A percentile compares a stretch with the other conserved stretches of the same genome.
These are phyloP conservation scores for Barnettozyma wickerhamii DNA, from an alignment of 805 yeast genomes.

Conservation along the genomic window DNA sequence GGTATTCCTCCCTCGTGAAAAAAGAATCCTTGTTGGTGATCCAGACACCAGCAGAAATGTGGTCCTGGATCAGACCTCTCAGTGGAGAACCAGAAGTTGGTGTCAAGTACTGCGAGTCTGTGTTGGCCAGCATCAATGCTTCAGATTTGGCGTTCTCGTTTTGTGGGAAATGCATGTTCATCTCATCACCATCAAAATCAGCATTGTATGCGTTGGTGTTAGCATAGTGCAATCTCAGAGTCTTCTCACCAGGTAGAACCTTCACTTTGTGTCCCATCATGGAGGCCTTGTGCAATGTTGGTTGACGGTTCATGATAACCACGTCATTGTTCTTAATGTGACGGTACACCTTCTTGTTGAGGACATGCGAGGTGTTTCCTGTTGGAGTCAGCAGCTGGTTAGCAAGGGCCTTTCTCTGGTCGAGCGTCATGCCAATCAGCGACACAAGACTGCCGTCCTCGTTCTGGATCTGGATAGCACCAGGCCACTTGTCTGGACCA, in stretches of 20 bases:
- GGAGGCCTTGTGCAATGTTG: constrained; percentile 97
- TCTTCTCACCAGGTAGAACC: constrained; percentile 96
- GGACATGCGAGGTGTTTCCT: constrained; percentile 45
- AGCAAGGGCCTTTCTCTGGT: constrained; percentile 93
- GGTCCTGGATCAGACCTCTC: constrained; percentile 98
- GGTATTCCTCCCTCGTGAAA: constrained; percentile 87
- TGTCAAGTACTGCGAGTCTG: constrained; percentile 95
- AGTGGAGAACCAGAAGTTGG: constrained; percentile 98
- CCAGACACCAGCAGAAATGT: constrained; percentile 99
- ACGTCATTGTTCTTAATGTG: constrained; percentile 94
- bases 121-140: constrained; percentile 90
- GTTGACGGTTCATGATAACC: constrained; percentile 98
- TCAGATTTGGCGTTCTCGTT: constrained; percentile 96
- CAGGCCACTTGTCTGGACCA: constrained; percentile 99
- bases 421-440: constrained; percentile 82
- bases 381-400: constrained; percentile 91
- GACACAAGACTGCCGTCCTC: constrained; percentile 88
- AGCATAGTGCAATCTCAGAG: constrained; percentile 94
- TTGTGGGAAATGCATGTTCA: constrained; percentile 99
- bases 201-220: constrained; percentile 99
- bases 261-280: constrained; percentile 99
- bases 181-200: constrained; percentile 99
- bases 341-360: constrained; percentile 90
- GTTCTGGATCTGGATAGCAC: constrained; percentile 92
- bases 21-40: constrained; percentile 88